Evolutionary conservation across 2,329 filamentous ascomycete species (phyloP).

Genomic region (Tolypocladium cylindrosporum): DNA sequence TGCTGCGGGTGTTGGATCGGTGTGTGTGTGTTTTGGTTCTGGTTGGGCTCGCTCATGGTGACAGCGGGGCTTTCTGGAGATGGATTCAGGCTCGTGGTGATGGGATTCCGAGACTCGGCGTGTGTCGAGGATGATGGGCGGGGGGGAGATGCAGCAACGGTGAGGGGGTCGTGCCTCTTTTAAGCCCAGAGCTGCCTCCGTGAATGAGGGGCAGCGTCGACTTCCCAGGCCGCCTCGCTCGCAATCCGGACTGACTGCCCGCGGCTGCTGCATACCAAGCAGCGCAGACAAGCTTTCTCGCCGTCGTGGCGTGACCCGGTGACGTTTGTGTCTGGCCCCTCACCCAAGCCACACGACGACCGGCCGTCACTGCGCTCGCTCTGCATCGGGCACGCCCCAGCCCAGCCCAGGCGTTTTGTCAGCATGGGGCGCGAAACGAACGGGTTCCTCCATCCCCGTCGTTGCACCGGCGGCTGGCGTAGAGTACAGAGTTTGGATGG

Average conservation of each 20-base stretch:
- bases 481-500: neutral
- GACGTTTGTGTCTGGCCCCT: neutral
- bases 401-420: neutral
- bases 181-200: neutral
- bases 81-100: neutral
- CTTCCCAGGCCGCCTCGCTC: neutral
- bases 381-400: neutral
- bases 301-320: neutral
- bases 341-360: neutral
- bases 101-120: neutral
- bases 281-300: neutral
- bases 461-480: neutral
- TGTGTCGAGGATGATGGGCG: neutral
- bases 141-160: neutral
- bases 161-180: neutral
- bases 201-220: neutral
- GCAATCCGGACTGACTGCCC: neutral
- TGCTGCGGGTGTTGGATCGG: too few species aligned
- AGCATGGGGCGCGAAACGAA: neutral
- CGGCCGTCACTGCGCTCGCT: neutral
- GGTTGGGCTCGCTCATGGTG: slow-evolving; percentile 19
- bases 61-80: neutral
- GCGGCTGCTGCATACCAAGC: neutral
- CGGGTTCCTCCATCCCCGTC: neutral
- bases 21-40: slow-evolving; percentile 9